Evolutionary conservation across 805 yeast genomes (phyloP).

Genomic region (Candida yuanshanica): DNA sequence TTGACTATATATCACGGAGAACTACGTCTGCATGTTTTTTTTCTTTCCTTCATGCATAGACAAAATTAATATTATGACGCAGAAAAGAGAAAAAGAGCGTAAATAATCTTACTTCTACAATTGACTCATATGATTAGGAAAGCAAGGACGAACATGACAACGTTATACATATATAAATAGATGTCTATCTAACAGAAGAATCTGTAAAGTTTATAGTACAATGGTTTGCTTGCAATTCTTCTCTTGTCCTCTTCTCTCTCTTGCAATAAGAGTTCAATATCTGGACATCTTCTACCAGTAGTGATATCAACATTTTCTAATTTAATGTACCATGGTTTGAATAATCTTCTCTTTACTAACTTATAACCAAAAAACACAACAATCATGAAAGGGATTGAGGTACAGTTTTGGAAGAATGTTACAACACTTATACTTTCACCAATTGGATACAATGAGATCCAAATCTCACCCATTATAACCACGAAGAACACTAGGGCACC

Average conservation of each 20-base stretch:
- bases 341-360: slow-evolving; percentile 31
- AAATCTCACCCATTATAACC: slow-evolving; percentile 71
- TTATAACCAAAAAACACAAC: slow-evolving; percentile 28
- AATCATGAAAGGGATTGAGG: slow-evolving; percentile 32
- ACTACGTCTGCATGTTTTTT: too few relatives aligned
- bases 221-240: slow-evolving; percentile 37
- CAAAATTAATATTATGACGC: too few relatives aligned
- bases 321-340: slow-evolving; percentile 34
- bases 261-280: slow-evolving; percentile 48
- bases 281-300: slow-evolving; percentile 61
- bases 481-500: slow-evolving; percentile 53
- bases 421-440: slow-evolving; percentile 26
- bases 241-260: slow-evolving; percentile 52
- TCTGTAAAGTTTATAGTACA: slow-evolving; percentile 41
- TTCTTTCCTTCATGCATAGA: too few relatives aligned
- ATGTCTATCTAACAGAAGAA: slow-evolving; percentile 49
- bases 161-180: background rate
- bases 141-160: background rate
- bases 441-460: slow-evolving; percentile 74
- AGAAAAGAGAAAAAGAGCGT: too few relatives aligned
- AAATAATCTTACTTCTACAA: too few relatives aligned
- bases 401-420: slow-evolving; percentile 35
- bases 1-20: too few relatives aligned
- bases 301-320: slow-evolving; percentile 51
- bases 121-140: too few relatives aligned